These are phyloP conservation scores for Coemansia sp. DNA, from an alignment of 192 early-diverging fungal species.

Conservation along the genomic window DNA sequence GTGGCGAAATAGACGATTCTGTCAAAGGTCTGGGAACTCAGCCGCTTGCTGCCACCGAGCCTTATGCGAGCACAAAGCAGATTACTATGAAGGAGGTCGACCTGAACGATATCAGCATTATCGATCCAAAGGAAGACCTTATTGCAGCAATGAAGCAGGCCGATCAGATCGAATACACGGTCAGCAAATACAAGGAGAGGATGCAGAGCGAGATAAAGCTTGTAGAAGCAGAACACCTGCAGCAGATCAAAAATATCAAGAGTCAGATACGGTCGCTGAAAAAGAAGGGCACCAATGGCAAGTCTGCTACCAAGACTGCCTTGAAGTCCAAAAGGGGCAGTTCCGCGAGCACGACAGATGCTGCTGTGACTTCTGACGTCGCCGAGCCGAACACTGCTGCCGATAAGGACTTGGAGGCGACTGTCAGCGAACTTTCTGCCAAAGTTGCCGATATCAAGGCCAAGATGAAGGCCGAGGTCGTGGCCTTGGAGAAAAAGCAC, in stretches of 20 bases:
- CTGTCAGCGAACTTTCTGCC: background rate
- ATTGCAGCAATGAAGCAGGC: constrained; percentile 33
- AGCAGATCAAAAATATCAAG: constrained; percentile 1
- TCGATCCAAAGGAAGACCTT: constrained; percentile 33
- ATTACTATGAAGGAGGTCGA: constrained; percentile 17
- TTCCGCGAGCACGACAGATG: background rate
- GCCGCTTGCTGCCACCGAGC: background rate
- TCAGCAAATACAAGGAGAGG: background rate
- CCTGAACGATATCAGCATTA: constrained; percentile 20
- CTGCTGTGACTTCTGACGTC: background rate
- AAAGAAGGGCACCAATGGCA: constrained; percentile 15
- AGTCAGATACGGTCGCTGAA: background rate
- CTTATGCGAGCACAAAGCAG: constrained; percentile 4
- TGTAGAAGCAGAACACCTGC: constrained; percentile 1
- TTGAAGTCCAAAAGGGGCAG: too few relatives aligned
- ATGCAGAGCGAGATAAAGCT: constrained; percentile 4
- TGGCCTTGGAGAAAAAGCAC: constrained; percentile 33
- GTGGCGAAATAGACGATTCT: constrained; percentile 9
- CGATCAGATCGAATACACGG: constrained; percentile 40
- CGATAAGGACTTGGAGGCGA: background rate
- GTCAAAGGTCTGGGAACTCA: background rate
- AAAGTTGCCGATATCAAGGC: background rate
- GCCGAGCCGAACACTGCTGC: background rate
- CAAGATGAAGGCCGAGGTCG: constrained; percentile 13
- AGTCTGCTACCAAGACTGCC: constrained; percentile 12